These are phyloP conservation scores for Pseudomonodictys pantanalensis DNA, from an alignment of 495 filamentous ascomycete genomes.

Conservation along the genomic window DNA sequence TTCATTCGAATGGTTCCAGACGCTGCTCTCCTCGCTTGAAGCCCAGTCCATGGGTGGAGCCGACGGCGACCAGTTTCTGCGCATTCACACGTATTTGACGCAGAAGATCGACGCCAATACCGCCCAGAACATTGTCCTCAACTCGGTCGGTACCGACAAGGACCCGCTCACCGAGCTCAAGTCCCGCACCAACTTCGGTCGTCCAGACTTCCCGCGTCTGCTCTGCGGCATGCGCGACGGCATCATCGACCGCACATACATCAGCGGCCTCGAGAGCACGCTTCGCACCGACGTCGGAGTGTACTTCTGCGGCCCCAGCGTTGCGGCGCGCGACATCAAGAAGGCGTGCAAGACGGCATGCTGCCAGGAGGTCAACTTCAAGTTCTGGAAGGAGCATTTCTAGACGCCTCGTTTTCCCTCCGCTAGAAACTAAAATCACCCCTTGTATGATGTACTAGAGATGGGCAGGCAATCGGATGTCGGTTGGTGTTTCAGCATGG, in stretches of 20 bases:
- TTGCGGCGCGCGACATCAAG: constrained; percentile 79
- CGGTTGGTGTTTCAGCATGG: neutral
- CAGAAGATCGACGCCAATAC: constrained; percentile 89
- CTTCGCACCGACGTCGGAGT: constrained; percentile 84
- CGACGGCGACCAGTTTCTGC: constrained; percentile 77
- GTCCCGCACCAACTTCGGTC: constrained; percentile 88
- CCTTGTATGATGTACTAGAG: neutral
- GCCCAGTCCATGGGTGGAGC: constrained; percentile 69
- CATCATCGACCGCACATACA: constrained; percentile 78
- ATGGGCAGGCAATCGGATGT: too few species aligned
- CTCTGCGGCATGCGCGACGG: constrained; percentile 85
- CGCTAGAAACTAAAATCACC: neutral
- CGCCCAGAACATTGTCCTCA: constrained; percentile 93
- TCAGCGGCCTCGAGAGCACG: constrained; percentile 71
- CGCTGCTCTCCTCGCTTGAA: constrained; percentile 87
- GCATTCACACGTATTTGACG: constrained; percentile 97
- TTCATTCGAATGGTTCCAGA: constrained; percentile 99
- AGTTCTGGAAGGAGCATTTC: constrained; percentile 98
- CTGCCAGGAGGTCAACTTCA: constrained; percentile 78
- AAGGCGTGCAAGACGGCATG: constrained; percentile 70
- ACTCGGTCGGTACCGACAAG: constrained; percentile 79
- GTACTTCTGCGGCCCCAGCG: constrained; percentile 91
- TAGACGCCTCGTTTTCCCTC: constrained; percentile 13
- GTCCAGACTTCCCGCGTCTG: constrained; percentile 82
- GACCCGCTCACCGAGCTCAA: constrained; percentile 92